Percentiles rank a stretch among this genome's conserved stretches.
Evolutionary conservation across 345 rosid genomes (phyloP).

Genomic region (Populus deltoides): DNA sequence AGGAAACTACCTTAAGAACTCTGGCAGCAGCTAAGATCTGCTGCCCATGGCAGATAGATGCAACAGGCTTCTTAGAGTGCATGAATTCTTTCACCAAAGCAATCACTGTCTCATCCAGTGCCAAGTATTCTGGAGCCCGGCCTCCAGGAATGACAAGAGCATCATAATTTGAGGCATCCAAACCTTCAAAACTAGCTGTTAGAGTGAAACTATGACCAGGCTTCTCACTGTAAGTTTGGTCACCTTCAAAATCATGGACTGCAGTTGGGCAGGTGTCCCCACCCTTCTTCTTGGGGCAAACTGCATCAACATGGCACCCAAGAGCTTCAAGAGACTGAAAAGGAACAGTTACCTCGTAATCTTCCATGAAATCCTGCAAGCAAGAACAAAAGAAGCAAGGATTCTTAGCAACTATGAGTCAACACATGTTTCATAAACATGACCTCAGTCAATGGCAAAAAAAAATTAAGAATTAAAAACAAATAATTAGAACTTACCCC

Average conservation of each 20-base stretch:
- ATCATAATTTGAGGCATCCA: constrained; percentile 66
- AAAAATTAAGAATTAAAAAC: no score
- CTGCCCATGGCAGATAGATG: constrained; percentile 92
- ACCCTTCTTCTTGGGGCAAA: constrained; percentile 77
- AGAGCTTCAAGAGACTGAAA: constrained; percentile 86
- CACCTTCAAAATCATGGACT: constrained; percentile 93
- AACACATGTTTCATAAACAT: neutral
- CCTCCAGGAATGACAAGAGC: constrained; percentile 96
- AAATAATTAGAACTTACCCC: constrained; percentile 51
- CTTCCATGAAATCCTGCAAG: constrained; percentile 49
- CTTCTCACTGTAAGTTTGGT: constrained; percentile 93
- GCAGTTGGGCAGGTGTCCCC: constrained; percentile 84
- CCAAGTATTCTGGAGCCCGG: constrained; percentile 84
- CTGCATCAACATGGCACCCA: constrained; percentile 78
- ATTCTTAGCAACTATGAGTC: neutral
- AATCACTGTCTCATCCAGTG: constrained; percentile 54
- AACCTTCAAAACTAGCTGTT: constrained; percentile 57
- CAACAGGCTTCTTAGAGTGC: constrained; percentile 70
- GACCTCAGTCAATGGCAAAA: neutral
- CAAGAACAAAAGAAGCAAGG: neutral
- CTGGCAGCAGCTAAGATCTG: constrained; percentile 90
- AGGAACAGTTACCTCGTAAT: constrained; percentile 80
- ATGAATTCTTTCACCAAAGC: constrained; percentile 63
- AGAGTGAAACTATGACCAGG: constrained; percentile 70
- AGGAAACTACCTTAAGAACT: constrained; percentile 62